phyloP scores from a whole-genome alignment of 345 rosid species.

The Corymbia maculata region DNA sequence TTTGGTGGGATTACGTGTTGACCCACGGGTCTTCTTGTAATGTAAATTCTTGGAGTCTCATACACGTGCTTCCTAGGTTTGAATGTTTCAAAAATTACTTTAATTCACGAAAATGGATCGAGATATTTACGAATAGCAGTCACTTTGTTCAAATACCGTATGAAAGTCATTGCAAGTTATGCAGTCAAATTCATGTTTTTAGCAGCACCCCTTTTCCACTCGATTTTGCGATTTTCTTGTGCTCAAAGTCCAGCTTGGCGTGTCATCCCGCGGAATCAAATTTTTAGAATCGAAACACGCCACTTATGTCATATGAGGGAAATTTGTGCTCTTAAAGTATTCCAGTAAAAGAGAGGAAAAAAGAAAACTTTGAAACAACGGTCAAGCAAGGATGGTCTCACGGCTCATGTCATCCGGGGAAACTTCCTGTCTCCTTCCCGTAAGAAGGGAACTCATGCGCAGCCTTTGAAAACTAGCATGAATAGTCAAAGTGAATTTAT shows the following conservation, averaged over 20 bases:
- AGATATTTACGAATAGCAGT: not conserved
- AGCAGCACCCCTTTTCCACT: not conserved
- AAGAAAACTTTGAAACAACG: not conserved
- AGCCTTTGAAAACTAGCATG: not conserved
- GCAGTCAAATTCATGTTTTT: not conserved
- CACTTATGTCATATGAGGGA: not conserved
- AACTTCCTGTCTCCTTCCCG: not conserved
- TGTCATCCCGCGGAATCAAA: not conserved
- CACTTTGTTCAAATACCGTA: not conserved
- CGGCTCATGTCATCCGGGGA: not conserved
- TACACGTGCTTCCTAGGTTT: not conserved
- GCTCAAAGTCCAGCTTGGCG: not conserved
- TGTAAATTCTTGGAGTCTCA: not conserved
- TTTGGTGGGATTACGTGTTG: not conserved
- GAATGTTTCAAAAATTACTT: not conserved
- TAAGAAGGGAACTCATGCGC: not conserved
- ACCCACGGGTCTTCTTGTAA: not conserved
- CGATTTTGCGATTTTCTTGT: not conserved
- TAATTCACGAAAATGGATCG: not conserved
- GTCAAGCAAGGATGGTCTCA: not conserved
- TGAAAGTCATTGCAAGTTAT: not conserved
- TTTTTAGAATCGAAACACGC: not conserved
- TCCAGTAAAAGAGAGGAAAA: not conserved
- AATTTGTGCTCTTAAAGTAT: not conserved
- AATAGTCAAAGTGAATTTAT: not conserved